Conservation (phyloP, 2,329 filamentous ascomycete genomes). For the Lasiodiplodia sp. region DNA sequence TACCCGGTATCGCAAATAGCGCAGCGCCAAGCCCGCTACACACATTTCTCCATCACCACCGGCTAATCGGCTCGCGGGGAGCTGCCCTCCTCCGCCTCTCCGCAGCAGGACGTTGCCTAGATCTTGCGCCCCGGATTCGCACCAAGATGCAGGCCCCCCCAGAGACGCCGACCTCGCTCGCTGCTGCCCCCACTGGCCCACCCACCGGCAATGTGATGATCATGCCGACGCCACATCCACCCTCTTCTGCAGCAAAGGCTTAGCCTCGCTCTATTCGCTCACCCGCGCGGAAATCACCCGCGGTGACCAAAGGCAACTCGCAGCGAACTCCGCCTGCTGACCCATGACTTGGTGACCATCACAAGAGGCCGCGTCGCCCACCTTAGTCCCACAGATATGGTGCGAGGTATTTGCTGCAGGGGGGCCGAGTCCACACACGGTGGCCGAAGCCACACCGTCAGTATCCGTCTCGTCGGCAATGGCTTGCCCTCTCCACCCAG, state of each 20-base stretch:
- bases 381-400: not conserved
- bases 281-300: slow-evolving; percentile 6
- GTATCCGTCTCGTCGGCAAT: slow-evolving; percentile 5
- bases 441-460: not conserved
- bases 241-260: not conserved
- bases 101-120: not conserved
- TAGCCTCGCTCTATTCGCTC: not conserved
- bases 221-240: slow-evolving; percentile 2
- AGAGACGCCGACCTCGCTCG: slow-evolving; percentile 9
- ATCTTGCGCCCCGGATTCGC: slow-evolving; percentile 14
- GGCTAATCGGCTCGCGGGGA: slow-evolving; percentile 16
- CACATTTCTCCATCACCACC: not conserved
- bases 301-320: not conserved
- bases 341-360: slow-evolving; percentile 9
- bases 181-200: not conserved
- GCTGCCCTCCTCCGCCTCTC: slow-evolving; percentile 14
- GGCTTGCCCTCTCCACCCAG: not conserved
- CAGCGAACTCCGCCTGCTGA: slow-evolving; percentile 10
- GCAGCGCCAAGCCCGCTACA: not conserved
- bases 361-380: not conserved
- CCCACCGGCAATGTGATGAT: slow-evolving; percentile 1
- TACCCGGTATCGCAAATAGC: slow-evolving; percentile 10
- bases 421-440: not conserved
- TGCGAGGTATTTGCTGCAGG: not conserved
- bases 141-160: not conserved